Percentiles rank a stretch among this genome's conserved stretches.
Conservation (phyloP, 441 rosid species). For the Adansonia rubrostipa region DNA sequence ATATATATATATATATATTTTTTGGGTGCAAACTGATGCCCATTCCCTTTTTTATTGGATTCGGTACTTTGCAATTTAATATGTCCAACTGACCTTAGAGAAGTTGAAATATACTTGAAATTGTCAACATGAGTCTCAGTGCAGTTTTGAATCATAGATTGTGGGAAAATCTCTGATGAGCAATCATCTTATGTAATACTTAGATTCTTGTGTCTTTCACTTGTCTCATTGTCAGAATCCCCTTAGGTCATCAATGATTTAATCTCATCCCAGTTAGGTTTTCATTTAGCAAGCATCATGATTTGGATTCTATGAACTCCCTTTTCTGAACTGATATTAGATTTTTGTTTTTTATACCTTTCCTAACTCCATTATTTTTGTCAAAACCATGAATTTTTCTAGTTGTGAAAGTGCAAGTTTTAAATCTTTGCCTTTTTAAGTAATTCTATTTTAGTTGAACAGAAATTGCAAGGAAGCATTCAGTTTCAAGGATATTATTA, state of each 20-base stretch:
- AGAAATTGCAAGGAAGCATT: conserved; percentile 4
- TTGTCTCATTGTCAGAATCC: background rate
- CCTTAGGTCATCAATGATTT: background rate
- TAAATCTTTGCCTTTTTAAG: background rate
- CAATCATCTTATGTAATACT: background rate
- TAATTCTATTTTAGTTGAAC: conserved; percentile 12
- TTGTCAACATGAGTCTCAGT: background rate
- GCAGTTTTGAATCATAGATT: background rate
- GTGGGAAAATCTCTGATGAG: conserved; percentile 7
- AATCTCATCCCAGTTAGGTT: background rate
- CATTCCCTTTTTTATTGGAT: background rate
- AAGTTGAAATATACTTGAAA: conserved; percentile 3
- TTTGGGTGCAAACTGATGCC: background rate
- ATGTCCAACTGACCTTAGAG: background rate
- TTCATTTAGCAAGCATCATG: conserved; percentile 7
- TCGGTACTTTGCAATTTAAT: background rate
- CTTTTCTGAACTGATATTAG: background rate
- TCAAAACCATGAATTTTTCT: background rate
- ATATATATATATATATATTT: no score
- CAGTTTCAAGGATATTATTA: background rate
- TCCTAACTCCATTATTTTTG: background rate
- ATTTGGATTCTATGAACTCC: background rate
- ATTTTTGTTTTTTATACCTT: background rate
- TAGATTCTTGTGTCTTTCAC: background rate
- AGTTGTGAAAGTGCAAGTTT: background rate